Conservation (phyloP, 108 stramenopile genomes). For the Cafeteria roenbergensis region DNA sequence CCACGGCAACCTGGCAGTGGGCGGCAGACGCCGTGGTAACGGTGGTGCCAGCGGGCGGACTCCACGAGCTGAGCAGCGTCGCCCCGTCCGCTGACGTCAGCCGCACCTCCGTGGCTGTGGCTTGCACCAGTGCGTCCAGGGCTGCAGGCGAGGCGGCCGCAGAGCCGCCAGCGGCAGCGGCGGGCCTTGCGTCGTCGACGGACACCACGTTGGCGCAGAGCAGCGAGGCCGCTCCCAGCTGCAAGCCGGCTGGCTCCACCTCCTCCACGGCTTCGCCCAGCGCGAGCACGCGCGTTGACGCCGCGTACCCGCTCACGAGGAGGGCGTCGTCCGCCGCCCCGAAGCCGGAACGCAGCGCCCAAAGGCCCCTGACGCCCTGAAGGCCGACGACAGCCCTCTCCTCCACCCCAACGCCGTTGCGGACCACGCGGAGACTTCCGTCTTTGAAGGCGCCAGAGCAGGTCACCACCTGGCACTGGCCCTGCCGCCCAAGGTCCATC, state of each 20-base stretch:
- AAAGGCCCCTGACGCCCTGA: conserved; percentile 83
- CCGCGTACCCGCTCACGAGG: conserved; percentile 78
- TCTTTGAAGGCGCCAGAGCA: conserved; percentile 68
- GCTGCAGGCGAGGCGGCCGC: conserved; percentile 1
- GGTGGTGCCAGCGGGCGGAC: conserved; percentile 31
- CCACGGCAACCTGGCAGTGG: conserved; percentile 62
- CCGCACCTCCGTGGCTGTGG: conserved; percentile 62
- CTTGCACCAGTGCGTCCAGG: conserved; percentile 47
- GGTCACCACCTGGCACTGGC: conserved; percentile 74
- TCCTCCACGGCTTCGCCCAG: conserved; percentile 41
- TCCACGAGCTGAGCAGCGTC: conserved; percentile 35
- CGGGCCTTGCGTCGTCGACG: conserved; percentile 8
- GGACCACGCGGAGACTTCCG: conserved; percentile 74
- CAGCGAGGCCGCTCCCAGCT: conserved; percentile 44
- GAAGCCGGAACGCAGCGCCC: conserved; percentile 54
- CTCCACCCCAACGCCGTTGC: conserved; percentile 87
- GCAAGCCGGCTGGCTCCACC: conserved; percentile 55
- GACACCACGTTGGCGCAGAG: conserved; percentile 47
- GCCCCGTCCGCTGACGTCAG: conserved; percentile 40
- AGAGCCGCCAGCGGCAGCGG: conserved; percentile 10
- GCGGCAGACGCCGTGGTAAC: conserved; percentile 82
- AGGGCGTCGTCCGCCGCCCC: conserved; percentile 57
- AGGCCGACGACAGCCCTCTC: conserved; percentile 69
- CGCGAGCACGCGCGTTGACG: conserved; percentile 76
- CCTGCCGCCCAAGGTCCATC: conserved; percentile 52